Evolutionary conservation across 2,329 filamentous ascomycete genomes (phyloP), one percentile per base, ranked within the genome.

Genomic region (Exutisphaerella laricina): DNA sequence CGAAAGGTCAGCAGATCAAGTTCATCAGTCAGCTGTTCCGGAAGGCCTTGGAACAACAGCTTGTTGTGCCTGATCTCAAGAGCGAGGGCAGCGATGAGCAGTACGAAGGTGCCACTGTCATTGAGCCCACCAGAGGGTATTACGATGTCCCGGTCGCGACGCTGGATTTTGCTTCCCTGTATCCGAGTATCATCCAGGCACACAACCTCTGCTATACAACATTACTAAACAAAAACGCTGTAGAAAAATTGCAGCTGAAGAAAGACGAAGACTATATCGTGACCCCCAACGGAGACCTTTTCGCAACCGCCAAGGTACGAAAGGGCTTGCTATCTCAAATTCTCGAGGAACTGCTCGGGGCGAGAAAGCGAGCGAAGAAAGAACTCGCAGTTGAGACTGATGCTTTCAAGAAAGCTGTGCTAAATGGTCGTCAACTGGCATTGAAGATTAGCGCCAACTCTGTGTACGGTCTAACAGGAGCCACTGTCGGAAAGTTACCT

Each of bases 171-270:
- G 92, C 92, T 4, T 97, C 92, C 22, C 82, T 98, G 51, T 98
- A 98, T 58, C 92, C 92, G 16, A 96, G 89, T 71, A 98, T 98
- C 61, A 98, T 98, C 65, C 90, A 97, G 68, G 92, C 92, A 1
- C 92, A 98, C 69, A 98, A 98, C 56, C 78, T 98, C 16, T 98
- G 92, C 66, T 98, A 98, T 64, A 98, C 92, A 0, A 98, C 92
- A 0, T 72, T 97, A 22, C 70, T 97, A 30, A 89, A 85, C 62
- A 88, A 87, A 64, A 78, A 71, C 20, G 81, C 78, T 1, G 77
- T 94, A 4, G 85, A 94, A 46, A 85, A 82, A 47, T 77, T 92
- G 28, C 72, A 75, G 1, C 69, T 97, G 45, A 79, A 82, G 59
- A 89, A 94, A 64, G 89, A 90, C 50, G 86, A 94, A 44, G 92